phyloP scores from a whole-genome alignment of 345 rosid species.

The Psidium friedrichsthalianum region DNA sequence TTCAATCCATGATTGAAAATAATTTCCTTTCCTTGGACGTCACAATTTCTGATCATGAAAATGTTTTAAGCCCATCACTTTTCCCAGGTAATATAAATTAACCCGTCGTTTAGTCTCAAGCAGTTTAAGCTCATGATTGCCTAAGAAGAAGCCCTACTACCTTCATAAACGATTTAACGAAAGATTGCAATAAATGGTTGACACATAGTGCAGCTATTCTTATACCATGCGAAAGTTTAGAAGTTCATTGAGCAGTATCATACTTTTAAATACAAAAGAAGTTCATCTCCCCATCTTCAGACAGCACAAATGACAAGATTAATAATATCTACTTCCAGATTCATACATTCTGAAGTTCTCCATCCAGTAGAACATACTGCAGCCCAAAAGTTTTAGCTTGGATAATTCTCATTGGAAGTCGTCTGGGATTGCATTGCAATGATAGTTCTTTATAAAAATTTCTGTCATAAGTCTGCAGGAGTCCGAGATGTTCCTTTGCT shows the following conservation, averaged over 20 bases:
- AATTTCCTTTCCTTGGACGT: neutral
- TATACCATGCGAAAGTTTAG: neutral
- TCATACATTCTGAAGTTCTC: neutral
- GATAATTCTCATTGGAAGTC: neutral
- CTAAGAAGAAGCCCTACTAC: neutral
- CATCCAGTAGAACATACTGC: neutral
- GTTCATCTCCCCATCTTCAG: neutral
- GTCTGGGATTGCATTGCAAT: neutral
- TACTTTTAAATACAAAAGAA: neutral
- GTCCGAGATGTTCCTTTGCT: neutral
- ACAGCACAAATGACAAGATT: neutral
- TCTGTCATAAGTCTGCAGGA: neutral
- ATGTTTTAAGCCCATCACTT: neutral
- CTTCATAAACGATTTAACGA: neutral
- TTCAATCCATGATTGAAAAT: neutral
- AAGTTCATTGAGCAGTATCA: neutral
- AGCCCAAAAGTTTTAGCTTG: neutral
- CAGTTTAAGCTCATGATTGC: neutral
- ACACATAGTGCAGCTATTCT: neutral
- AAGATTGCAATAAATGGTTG: neutral
- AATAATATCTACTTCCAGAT: neutral
- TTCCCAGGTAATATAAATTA: neutral
- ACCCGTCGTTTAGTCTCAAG: neutral
- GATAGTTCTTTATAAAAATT: neutral
- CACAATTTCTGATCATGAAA: neutral